phyloP scores from a whole-genome alignment of 2,329 filamentous ascomycete species.

The Myrmaecium sp. region DNA sequence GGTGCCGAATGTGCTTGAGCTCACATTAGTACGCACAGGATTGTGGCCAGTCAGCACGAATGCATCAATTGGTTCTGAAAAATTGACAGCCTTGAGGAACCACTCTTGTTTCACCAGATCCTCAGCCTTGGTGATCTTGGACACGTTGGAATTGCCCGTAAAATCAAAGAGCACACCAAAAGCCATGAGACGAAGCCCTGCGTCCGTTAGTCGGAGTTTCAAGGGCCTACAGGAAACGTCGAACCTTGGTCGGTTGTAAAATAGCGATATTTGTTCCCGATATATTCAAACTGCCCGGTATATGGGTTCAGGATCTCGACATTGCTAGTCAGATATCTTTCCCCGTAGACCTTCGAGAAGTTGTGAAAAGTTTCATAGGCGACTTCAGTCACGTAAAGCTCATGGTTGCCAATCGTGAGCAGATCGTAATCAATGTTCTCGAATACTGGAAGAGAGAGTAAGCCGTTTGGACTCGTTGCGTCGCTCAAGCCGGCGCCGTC shows the following conservation, averaged over 20 bases:
- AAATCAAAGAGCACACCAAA: slow-evolving; percentile 35
- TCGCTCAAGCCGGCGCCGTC: slow-evolving; percentile 48
- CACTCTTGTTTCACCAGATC: slow-evolving; percentile 37
- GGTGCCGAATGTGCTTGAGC: slow-evolving; percentile 26
- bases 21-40: slow-evolving; percentile 32
- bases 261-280: slow-evolving; percentile 32
- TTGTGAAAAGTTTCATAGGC: slow-evolving; percentile 44
- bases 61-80: slow-evolving; percentile 40
- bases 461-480: slow-evolving; percentile 39
- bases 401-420: slow-evolving; percentile 44
- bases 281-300: slow-evolving; percentile 26
- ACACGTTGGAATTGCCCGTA: slow-evolving; percentile 41
- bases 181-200: slow-evolving; percentile 32
- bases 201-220: background rate
- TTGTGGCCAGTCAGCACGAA: slow-evolving; percentile 50
- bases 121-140: slow-evolving; percentile 40
- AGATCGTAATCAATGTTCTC: slow-evolving; percentile 37
- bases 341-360: slow-evolving; percentile 41
- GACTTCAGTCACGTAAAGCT: slow-evolving; percentile 45
- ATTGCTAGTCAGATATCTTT: slow-evolving; percentile 37
- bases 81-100: slow-evolving; percentile 42
- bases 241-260: slow-evolving; percentile 30
- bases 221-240: slow-evolving; percentile 1
- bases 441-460: slow-evolving; percentile 35
- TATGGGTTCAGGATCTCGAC: slow-evolving; percentile 31